These are phyloP conservation scores for Salmacisia buchloeana DNA, from an alignment of 1,284 basidiomycete genomes.

Conservation along the genomic window DNA sequence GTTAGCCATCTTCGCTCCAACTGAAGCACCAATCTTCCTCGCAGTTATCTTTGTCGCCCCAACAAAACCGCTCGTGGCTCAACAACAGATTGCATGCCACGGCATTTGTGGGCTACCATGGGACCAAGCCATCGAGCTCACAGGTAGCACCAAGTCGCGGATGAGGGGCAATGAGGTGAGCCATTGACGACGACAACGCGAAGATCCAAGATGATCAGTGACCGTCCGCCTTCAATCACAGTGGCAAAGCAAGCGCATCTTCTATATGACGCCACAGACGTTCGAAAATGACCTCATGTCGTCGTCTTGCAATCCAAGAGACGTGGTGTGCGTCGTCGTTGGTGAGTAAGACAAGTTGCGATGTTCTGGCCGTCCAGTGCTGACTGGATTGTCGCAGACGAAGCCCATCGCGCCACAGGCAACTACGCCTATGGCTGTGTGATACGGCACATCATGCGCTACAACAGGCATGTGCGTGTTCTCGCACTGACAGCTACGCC, in stretches of 20 bases:
- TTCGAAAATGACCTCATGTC: slow-evolving; percentile 77
- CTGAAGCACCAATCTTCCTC: slow-evolving; percentile 82
- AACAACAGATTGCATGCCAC: slow-evolving; percentile 82
- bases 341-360: slow-evolving; percentile 54
- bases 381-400: slow-evolving; percentile 58
- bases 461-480: slow-evolving; percentile 87
- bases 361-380: not conserved
- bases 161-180: slow-evolving; percentile 26
- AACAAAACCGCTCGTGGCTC: slow-evolving; percentile 88
- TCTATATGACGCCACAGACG: slow-evolving; percentile 98
- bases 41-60: slow-evolving; percentile 95
- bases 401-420: slow-evolving; percentile 90
- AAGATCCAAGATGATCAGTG: not conserved
- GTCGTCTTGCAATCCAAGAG: slow-evolving; percentile 68
- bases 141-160: slow-evolving; percentile 56
- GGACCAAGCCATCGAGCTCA: slow-evolving; percentile 76
- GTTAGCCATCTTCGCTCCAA: slow-evolving; percentile 22
- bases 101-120: slow-evolving; percentile 89
- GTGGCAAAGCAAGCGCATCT: slow-evolving; percentile 82
- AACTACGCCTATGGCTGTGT: slow-evolving; percentile 88
- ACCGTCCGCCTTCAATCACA: not conserved
- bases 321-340: slow-evolving; percentile 75
- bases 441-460: slow-evolving; percentile 81
- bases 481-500: slow-evolving; percentile 94
- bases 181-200: not conserved